These are phyloP conservation scores for Xylariaceae sp. DNA, from an alignment of 2,329 filamentous ascomycete species.

Conservation along the genomic window DNA sequence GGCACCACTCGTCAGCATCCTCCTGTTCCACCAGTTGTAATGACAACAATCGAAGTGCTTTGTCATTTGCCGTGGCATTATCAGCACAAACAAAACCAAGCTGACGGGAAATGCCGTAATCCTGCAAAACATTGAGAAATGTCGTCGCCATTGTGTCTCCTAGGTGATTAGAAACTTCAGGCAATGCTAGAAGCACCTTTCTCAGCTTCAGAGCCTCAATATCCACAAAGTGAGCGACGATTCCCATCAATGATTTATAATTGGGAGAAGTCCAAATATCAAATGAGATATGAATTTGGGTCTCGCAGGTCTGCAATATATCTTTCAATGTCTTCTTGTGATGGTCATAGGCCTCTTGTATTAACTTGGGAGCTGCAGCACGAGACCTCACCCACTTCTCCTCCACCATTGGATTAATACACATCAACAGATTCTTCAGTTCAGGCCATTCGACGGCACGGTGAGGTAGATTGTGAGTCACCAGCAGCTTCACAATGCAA, in stretches of 20 bases:
- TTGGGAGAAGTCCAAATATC: background rate
- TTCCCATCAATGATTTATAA: background rate
- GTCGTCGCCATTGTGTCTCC: background rate
- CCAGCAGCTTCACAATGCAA: background rate
- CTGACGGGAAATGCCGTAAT: background rate
- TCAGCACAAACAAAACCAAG: background rate
- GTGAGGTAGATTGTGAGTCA: background rate
- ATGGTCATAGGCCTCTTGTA: background rate
- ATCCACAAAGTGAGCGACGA: background rate
- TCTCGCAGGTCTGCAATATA: background rate
- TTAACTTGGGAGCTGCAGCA: background rate
- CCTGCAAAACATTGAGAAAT: background rate
- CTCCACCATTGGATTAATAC: background rate
- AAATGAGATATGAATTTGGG: background rate
- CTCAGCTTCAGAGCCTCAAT: background rate
- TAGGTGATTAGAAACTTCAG: background rate
- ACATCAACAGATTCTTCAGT: background rate
- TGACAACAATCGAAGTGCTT: background rate
- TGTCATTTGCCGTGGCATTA: background rate
- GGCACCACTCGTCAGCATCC: background rate
- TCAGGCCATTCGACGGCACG: background rate
- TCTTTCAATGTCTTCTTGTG: background rate
- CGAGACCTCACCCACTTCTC: background rate
- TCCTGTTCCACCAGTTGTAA: background rate
- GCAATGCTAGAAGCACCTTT: background rate